Evolutionary conservation across 2,329 filamentous ascomycete genomes (phyloP).

Genomic region (Alternaria solani): DNA sequence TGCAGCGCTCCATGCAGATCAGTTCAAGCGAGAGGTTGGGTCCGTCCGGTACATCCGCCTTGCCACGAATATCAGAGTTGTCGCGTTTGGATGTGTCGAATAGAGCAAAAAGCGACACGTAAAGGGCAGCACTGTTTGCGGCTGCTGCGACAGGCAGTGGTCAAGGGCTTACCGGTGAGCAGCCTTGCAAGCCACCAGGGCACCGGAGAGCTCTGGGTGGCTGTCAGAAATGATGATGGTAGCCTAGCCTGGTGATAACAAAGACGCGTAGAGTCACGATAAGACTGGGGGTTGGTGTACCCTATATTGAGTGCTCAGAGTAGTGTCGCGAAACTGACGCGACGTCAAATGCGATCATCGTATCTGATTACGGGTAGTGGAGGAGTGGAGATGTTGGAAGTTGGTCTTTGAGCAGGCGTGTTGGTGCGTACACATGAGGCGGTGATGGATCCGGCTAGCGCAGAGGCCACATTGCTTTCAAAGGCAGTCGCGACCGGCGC

Average conservation of each 20-base stretch:
- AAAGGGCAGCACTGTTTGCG: constrained; percentile 17
- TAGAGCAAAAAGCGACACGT: constrained; percentile 1
- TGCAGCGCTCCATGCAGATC: constrained; percentile 46
- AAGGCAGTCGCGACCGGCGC: constrained; percentile 23
- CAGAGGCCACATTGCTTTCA: constrained; percentile 28
- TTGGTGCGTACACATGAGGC: constrained; percentile 23
- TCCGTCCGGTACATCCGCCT: constrained; percentile 28
- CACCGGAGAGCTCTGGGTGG: constrained; percentile 18
- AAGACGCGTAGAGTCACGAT: constrained; percentile 4
- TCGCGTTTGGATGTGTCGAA: constrained; percentile 6
- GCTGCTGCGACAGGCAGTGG: constrained; percentile 4
- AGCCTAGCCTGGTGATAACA: constrained; percentile 27
- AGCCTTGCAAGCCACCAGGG: constrained; percentile 29
- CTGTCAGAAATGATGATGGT: constrained; percentile 24
- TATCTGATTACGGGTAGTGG: not conserved
- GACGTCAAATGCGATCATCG: constrained; percentile 5
- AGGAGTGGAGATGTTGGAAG: constrained; percentile 6
- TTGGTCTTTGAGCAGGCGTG: constrained; percentile 19
- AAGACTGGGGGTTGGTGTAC: not conserved
- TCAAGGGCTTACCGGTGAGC: constrained; percentile 13
- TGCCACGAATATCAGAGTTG: constrained; percentile 8
- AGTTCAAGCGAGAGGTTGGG: constrained; percentile 41
- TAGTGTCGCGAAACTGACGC: not conserved
- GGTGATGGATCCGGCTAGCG: constrained; percentile 33
- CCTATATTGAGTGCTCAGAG: not conserved